Evolutionary conservation across 2,329 filamentous ascomycete species (phyloP), one percentile per base, ranked within the genome.

Genomic region (Trichoderma asperellum): DNA sequence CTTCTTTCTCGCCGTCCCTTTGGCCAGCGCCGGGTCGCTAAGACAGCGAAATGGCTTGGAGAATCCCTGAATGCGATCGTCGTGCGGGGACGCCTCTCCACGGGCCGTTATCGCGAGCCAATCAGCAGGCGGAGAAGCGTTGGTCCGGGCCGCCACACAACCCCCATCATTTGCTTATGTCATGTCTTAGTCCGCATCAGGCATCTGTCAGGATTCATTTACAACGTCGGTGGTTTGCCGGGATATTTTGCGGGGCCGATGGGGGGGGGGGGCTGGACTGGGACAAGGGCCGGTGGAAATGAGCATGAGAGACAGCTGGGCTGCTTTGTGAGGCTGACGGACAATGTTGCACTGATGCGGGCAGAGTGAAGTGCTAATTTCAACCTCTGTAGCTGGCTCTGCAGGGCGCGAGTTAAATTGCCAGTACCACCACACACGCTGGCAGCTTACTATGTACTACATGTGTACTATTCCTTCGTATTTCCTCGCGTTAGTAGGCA

Each of bases 1-100:
- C 21, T n/a, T 10, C 32, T 27, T 32, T 2, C 27, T 34, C 29
- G 56, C 43, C 56, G 40, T n/a, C 24, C 27, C 8, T 63, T 12
- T 53, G 49, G 14, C 49, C n/a, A 53, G 4, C 7, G 49, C 49
- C 21, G 27, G 61, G 47, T 55, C 47, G 49, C 34, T 64, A 40
- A 43, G 7, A n/a, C 40, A 35, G 32, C 10, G 32, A 37, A 40
- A 40, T 61, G 65, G 65, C 34, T 65, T 57, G 65, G 65, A 61
- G 57, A 61, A 68, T 55, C 65, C 65, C 57, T 55, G 65, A 55
- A 61, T 61, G 57, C 58, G 65, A 68, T 68, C 65, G 47, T 34
- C 65, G 43, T 68, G 65, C 65, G 58, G 65, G 56, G 65, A 61
- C 65, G 56, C 58, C 58, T 68, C 65, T 16, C 65, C 57, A 61